A percentile compares a stretch with the other conserved stretches of the same genome.
Conservation (phyloP, 495 filamentous ascomycete species). For the Extremus antarcticus region DNA sequence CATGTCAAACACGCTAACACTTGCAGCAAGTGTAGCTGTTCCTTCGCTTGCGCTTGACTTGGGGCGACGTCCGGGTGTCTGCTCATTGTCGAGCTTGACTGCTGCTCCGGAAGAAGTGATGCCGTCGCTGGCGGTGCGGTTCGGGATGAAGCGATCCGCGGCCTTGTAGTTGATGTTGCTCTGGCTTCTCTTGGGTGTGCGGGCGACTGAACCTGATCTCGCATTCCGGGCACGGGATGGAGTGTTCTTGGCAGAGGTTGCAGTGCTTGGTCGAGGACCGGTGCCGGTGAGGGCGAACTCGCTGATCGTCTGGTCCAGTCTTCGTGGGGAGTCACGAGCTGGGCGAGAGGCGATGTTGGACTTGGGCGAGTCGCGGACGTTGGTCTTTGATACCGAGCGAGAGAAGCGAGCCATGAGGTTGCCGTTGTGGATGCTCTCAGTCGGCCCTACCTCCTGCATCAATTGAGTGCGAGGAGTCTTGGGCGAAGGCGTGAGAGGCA, state of each 20-base stretch:
- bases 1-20: constrained; percentile 53
- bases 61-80: constrained; percentile 43
- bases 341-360: constrained; percentile 72
- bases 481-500: constrained; percentile 89
- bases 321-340: constrained; percentile 51
- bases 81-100: constrained; percentile 47
- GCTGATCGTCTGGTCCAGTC: constrained; percentile 84
- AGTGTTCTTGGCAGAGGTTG: constrained; percentile 48
- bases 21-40: constrained; percentile 58
- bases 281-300: constrained; percentile 87
- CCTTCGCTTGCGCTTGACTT: constrained; percentile 58
- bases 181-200: constrained; percentile 62
- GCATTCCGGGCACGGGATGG: constrained; percentile 59
- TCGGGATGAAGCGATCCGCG: constrained; percentile 95
- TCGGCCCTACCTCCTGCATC: constrained; percentile 36
- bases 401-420: constrained; percentile 62
- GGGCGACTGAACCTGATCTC: constrained; percentile 41
- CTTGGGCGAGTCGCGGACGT: constrained; percentile 70
- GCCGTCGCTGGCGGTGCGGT: constrained; percentile 77
- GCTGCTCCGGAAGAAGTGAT: constrained; percentile 68
- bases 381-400: constrained; percentile 48
- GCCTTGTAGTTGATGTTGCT: constrained; percentile 56
- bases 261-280: constrained; percentile 36
- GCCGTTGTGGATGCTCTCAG: constrained; percentile 56
- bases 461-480: constrained; percentile 54